Conservation (phyloP, 2,329 filamentous ascomycete genomes). For the Colletotrichum abscissum region DNA sequence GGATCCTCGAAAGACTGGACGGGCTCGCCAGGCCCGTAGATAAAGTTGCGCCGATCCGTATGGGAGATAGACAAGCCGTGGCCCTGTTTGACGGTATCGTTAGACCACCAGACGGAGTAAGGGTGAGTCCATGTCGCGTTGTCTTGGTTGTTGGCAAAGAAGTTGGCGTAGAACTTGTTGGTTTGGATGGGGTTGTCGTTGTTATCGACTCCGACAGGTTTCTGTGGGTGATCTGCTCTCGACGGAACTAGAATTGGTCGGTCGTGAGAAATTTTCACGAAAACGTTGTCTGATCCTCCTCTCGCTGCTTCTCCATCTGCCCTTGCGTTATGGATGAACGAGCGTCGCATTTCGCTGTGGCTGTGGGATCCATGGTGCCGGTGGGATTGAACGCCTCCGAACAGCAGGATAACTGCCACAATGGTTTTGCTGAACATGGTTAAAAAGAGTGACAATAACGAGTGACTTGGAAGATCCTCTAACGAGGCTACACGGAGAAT, state of each 20-base stretch:
- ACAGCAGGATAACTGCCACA: background rate
- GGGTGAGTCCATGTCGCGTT: slow-evolving; percentile 75
- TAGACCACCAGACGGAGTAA: slow-evolving; percentile 71
- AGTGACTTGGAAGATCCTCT: too few relatives aligned
- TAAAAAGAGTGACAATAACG: background rate
- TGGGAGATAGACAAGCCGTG: slow-evolving; percentile 77
- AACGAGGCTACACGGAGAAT: background rate
- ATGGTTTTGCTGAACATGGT: background rate
- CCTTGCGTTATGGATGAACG: too few relatives aligned
- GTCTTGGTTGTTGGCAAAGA: slow-evolving; percentile 75
- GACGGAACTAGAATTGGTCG: slow-evolving; percentile 12
- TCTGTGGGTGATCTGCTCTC: slow-evolving; percentile 23
- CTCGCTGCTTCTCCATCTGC: background rate
- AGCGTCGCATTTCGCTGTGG: too few relatives aligned
- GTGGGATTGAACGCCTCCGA: background rate
- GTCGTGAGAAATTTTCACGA: slow-evolving; percentile 13
- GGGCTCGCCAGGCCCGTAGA: slow-evolving; percentile 73
- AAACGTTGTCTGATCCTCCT: slow-evolving; percentile 1
- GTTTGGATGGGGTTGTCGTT: slow-evolving; percentile 62
- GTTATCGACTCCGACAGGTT: slow-evolving; percentile 14
- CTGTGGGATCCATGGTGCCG: background rate
- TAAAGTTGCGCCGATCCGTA: slow-evolving; percentile 69
- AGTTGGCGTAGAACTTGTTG: slow-evolving; percentile 79
- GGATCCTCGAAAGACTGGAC: slow-evolving; percentile 56
- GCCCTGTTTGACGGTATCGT: slow-evolving; percentile 56